A percentile compares a stretch with the other conserved stretches of the same genome.
Evolutionary conservation across 768 basidiomycete genomes (phyloP).

Genomic region (Psilocybe tampanensis): DNA sequence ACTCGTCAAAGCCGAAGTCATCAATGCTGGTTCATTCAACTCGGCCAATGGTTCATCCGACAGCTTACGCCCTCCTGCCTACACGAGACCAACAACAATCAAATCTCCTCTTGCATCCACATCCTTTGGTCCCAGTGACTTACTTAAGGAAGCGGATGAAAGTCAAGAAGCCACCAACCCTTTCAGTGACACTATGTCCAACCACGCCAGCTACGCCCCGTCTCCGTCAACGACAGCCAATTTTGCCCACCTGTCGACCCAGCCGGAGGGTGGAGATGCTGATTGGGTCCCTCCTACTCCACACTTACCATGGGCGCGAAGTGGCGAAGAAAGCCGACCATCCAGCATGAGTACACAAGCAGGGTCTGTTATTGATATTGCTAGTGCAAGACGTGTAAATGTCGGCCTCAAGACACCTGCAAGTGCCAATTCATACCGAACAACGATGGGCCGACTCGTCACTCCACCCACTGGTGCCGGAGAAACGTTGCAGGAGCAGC

Average conservation of each 20-base stretch:
- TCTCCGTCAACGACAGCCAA: conserved; percentile 39
- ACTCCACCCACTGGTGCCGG: conserved; percentile 37
- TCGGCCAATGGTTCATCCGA: conserved; percentile 36
- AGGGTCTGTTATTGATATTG: conserved; percentile 59
- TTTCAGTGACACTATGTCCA: conserved; percentile 63
- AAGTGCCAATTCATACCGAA: conserved; percentile 48
- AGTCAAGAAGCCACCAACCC: conserved; percentile 55
- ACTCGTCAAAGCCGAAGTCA: conserved; percentile 79
- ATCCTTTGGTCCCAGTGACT: conserved; percentile 73
- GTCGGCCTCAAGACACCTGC: conserved; percentile 49
- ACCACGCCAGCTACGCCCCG: conserved; percentile 35
- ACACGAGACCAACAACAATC: conserved; percentile 42
- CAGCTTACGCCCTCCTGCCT: conserved; percentile 39
- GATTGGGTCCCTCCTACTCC: conserved; percentile 43
- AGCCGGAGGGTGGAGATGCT: conserved; percentile 27
- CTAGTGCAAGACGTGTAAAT: conserved; percentile 69
- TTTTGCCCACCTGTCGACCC: conserved; percentile 35
- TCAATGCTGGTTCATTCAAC: conserved; percentile 54
- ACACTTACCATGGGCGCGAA: conserved; percentile 42
- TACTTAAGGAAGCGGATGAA: conserved; percentile 59
- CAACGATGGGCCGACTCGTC: conserved; percentile 65
- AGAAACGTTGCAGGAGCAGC: conserved; percentile 63
- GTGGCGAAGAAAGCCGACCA: conserved; percentile 48
- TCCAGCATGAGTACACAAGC: conserved; percentile 67
- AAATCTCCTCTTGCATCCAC: conserved; percentile 71